Evolutionary conservation across 1,139 yeast species (phyloP).

Genomic region (Tardiomyces depauwii): DNA sequence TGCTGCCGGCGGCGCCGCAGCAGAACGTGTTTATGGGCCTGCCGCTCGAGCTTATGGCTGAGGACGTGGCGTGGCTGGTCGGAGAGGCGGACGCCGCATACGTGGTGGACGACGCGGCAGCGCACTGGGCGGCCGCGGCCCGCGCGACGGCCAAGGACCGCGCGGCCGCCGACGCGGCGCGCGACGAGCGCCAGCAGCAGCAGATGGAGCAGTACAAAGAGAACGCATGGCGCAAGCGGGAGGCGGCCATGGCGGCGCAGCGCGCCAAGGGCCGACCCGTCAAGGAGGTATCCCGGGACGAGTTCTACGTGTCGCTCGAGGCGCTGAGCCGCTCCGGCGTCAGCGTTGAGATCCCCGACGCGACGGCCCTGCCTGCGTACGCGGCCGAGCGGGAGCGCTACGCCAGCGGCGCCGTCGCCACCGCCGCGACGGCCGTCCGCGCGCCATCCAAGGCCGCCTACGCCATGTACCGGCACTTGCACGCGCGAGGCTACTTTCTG

Average conservation of each 20-base stretch:
- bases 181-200: conserved; percentile 6
- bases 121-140: conserved; percentile 15
- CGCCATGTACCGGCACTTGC: conserved; percentile 34
- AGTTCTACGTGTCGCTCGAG: neutral
- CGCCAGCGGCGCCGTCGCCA: neutral
- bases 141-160: conserved; percentile 11
- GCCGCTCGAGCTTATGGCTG: conserved; percentile 63
- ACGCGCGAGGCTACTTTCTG: conserved; percentile 39
- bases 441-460: conserved; percentile 14
- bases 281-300: conserved; percentile 2
- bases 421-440: neutral
- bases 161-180: conserved; percentile 5
- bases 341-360: neutral
- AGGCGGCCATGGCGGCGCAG: conserved; percentile 13
- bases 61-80: conserved; percentile 63
- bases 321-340: neutral
- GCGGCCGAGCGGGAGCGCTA: neutral
- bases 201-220: conserved; percentile 14
- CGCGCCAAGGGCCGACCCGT: conserved; percentile 5
- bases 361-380: neutral
- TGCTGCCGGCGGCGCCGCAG: conserved; percentile 80
- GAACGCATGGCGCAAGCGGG: conserved; percentile 14
- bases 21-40: conserved; percentile 78
- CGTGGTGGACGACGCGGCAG: conserved; percentile 21
- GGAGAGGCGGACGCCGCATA: conserved; percentile 26